phyloP scores from a whole-genome alignment of 2,329 filamentous ascomycete genomes.

The Coniosporium tulheliwenetii region DNA sequence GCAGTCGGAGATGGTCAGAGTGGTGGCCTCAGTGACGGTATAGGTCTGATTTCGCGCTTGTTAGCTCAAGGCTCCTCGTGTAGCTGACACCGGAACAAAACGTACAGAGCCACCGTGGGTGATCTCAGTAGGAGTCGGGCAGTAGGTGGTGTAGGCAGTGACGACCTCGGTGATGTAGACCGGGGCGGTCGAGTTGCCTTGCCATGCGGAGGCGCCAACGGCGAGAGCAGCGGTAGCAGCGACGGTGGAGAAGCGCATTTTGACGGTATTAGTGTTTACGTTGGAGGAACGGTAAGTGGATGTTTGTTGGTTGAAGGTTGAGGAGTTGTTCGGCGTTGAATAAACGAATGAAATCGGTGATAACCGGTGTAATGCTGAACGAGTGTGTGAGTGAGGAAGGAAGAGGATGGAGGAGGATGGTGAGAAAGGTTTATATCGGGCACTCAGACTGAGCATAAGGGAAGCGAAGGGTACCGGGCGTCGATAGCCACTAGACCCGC shows the following conservation, averaged over 20 bases:
- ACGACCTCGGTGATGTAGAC: slow-evolving; percentile 15
- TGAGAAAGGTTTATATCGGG: too few species aligned
- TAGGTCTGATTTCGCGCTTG: slow-evolving; percentile 1
- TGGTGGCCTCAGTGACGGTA: slow-evolving; percentile 10
- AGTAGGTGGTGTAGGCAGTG: slow-evolving; percentile 16
- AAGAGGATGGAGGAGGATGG: too few species aligned
- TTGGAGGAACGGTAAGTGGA: neutral
- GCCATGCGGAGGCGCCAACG: slow-evolving; percentile 14
- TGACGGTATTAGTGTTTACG: slow-evolving; percentile 12
- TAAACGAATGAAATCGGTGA: slow-evolving; percentile 2
- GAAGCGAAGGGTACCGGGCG: too few species aligned
- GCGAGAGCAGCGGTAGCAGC: slow-evolving; percentile 17
- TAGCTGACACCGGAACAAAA: too few species aligned
- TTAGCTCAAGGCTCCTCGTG: too few species aligned
- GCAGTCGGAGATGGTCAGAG: slow-evolving; percentile 13
- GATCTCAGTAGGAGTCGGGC: slow-evolving; percentile 12
- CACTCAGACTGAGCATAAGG: too few species aligned
- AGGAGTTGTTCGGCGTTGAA: neutral
- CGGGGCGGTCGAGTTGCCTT: slow-evolving; percentile 4
- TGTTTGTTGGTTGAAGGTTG: neutral
- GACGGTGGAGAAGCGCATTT: slow-evolving; percentile 33
- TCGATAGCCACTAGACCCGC: too few species aligned
- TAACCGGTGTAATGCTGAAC: too few species aligned
- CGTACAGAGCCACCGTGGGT: slow-evolving; percentile 7
- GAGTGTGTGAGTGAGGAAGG: too few species aligned